These are phyloP conservation scores for Heritiera littoralis DNA, from an alignment of 345 rosid species.

Conservation along the genomic window DNA sequence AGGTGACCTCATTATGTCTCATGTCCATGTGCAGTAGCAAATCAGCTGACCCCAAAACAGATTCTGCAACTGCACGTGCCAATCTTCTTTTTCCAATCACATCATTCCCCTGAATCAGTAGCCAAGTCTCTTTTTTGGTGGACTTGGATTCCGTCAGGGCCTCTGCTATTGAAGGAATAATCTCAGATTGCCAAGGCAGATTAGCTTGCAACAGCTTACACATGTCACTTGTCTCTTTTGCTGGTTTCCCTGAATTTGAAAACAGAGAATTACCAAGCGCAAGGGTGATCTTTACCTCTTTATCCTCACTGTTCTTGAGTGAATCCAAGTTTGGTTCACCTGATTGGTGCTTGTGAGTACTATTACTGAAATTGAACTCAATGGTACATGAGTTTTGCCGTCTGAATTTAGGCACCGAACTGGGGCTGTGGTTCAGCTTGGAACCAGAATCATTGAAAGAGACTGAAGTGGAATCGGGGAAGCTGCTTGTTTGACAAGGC, in stretches of 20 bases:
- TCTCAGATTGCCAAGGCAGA: constrained; percentile 74
- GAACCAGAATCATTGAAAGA: constrained; percentile 46
- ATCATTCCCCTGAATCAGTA: constrained; percentile 73
- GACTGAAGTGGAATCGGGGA: constrained; percentile 45
- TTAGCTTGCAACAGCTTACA: constrained; percentile 52
- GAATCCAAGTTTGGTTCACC: constrained; percentile 59
- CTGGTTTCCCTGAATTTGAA: constrained; percentile 41
- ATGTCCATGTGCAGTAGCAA: constrained; percentile 47
- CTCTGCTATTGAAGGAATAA: constrained; percentile 51
- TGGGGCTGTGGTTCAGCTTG: constrained; percentile 37
- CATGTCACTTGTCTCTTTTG: constrained; percentile 32
- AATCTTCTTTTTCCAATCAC: constrained; percentile 68
- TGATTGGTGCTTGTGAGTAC: constrained; percentile 31
- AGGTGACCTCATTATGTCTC: constrained; percentile 26
- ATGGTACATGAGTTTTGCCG: constrained; percentile 67
- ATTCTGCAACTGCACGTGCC: constrained; percentile 61
- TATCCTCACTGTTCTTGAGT: constrained; percentile 55
- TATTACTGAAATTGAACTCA: constrained; percentile 56
- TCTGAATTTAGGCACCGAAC: constrained; percentile 62
- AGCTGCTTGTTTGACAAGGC: constrained; percentile 46
- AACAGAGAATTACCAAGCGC: constrained; percentile 63
- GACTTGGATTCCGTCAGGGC: constrained; percentile 42
- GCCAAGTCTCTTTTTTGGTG: constrained; percentile 46
- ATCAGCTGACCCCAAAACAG: constrained; percentile 54
- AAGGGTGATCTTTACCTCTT: constrained; percentile 73